Evolutionary conservation across 345 rosid genomes (phyloP).

Genomic region (Corchorus olitorius): DNA sequence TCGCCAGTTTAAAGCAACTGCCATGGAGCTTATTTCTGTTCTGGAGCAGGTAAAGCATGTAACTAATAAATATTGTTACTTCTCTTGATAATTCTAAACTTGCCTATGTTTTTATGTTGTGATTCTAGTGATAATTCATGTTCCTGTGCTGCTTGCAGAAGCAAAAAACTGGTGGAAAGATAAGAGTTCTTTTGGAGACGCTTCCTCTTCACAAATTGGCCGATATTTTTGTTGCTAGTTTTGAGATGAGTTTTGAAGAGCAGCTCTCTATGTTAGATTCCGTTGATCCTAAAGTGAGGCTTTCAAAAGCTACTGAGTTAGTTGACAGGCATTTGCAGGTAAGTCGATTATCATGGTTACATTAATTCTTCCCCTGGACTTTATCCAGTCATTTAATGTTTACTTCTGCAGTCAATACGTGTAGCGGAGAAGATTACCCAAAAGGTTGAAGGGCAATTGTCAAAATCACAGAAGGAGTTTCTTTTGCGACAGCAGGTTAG

Average conservation of each 20-base stretch:
- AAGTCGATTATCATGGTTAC: conserved; percentile 28
- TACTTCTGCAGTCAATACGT: conserved; percentile 88
- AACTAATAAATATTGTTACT: conserved; percentile 3
- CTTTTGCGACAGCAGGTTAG: conserved; percentile 98
- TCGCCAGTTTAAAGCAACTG: conserved; percentile 94
- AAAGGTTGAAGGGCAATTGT: conserved; percentile 97
- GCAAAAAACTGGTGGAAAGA: conserved; percentile 94
- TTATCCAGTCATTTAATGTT: conserved; percentile 32
- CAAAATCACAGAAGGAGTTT: conserved; percentile 98
- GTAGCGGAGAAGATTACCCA: conserved; percentile 99
- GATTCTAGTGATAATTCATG: conserved; percentile 17
- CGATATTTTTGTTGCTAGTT: conserved; percentile 99
- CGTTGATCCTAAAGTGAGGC: conserved; percentile 87
- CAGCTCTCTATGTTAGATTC: conserved; percentile 94
- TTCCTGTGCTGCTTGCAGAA: conserved; percentile 52
- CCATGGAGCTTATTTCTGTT: conserved; percentile 93
- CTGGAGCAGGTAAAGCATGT: conserved; percentile 81
- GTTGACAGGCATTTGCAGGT: conserved; percentile 99
- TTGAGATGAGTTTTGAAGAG: conserved; percentile 98
- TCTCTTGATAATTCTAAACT: conserved; percentile 12
- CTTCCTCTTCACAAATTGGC: conserved; percentile 97
- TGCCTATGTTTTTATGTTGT: neutral
- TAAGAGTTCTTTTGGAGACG: conserved; percentile 93
- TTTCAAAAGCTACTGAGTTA: conserved; percentile 94
- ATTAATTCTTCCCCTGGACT: conserved; percentile 23